A percentile compares a stretch with the other conserved stretches of the same genome.
Conservation (phyloP, 202 grass and related monocot species). For the Eragrostis tef region DNA sequence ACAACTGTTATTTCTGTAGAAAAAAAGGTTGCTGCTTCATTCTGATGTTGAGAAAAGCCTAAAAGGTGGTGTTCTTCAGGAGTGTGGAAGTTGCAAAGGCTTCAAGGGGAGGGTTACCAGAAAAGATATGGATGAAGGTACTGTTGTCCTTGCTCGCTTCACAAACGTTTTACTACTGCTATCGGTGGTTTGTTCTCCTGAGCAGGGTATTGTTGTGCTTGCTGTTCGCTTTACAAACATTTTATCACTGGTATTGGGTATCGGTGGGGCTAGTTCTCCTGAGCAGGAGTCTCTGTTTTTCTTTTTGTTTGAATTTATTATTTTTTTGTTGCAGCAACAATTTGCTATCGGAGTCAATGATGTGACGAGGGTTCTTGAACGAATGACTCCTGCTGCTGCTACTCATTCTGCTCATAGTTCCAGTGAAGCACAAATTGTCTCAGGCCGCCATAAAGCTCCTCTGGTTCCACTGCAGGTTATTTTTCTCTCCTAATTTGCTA, state of each 20-base stretch:
- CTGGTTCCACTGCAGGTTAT: conserved; percentile 61
- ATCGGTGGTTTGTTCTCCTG: conserved; percentile 21
- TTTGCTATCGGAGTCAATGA: conserved; percentile 89
- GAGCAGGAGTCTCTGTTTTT: not conserved
- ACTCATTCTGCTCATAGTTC: conserved; percentile 21
- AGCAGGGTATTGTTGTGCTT: not conserved
- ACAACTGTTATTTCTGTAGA: not conserved
- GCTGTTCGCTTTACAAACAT: no score
- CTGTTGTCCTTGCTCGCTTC: not conserved
- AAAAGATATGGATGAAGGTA: conserved; percentile 97
- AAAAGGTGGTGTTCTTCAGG: conserved; percentile 41
- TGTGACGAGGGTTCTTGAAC: conserved; percentile 86
- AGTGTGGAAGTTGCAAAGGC: conserved; percentile 64
- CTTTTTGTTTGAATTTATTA: not conserved
- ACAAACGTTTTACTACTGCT: not conserved
- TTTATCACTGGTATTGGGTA: no score
- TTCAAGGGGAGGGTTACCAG: conserved; percentile 63
- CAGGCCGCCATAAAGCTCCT: conserved; percentile 45
- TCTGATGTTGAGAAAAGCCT: not conserved
- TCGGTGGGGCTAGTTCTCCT: no score
- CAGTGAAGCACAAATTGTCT: conserved; percentile 37
- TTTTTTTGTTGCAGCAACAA: conserved; percentile 59
- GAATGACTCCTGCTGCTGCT: conserved; percentile 55
- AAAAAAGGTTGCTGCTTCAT: not conserved
- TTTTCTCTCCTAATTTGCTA: conserved; percentile 36